Evolutionary conservation across 306 rosid species (phyloP).

Genomic region (Psophocarpus tetragonolobus): DNA sequence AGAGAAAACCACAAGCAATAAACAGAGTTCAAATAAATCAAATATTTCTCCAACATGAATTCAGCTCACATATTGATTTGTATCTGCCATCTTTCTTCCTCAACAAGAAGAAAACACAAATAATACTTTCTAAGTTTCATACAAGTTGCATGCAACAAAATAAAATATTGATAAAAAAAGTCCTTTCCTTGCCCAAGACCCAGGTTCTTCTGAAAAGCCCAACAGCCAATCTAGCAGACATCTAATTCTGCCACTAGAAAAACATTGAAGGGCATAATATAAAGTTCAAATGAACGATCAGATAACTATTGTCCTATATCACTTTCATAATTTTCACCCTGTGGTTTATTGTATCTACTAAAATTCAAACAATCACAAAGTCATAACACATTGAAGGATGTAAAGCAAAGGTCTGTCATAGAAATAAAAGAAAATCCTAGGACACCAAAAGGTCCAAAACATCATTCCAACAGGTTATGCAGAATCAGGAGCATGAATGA

Average conservation of each 20-base stretch:
- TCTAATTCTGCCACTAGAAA: not conserved
- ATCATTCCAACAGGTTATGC: not conserved
- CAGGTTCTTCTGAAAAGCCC: not conserved
- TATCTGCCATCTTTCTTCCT: not conserved
- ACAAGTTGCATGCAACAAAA: too few species aligned
- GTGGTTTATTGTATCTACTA: not conserved
- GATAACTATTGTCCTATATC: not conserved
- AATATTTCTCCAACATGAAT: too few species aligned
- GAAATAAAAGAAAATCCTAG: not conserved
- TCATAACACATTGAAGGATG: constrained; percentile 13
- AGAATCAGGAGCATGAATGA: not conserved
- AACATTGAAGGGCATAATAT: not conserved
- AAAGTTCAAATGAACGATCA: not conserved
- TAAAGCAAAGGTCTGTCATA: not conserved
- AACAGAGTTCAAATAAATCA: not conserved
- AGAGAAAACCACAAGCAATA: not conserved
- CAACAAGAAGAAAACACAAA: too few species aligned
- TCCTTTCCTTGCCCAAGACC: not conserved
- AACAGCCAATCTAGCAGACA: not conserved
- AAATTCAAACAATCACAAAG: constrained; percentile 1
- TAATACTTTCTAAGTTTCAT: too few species aligned
- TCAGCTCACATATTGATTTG: not conserved
- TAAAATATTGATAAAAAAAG: not conserved
- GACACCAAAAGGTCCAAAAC: not conserved
- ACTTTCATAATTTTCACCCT: not conserved